phyloP scores from a whole-genome alignment of 2,329 filamentous ascomycete genomes.

The Curvularia verruculosa region DNA sequence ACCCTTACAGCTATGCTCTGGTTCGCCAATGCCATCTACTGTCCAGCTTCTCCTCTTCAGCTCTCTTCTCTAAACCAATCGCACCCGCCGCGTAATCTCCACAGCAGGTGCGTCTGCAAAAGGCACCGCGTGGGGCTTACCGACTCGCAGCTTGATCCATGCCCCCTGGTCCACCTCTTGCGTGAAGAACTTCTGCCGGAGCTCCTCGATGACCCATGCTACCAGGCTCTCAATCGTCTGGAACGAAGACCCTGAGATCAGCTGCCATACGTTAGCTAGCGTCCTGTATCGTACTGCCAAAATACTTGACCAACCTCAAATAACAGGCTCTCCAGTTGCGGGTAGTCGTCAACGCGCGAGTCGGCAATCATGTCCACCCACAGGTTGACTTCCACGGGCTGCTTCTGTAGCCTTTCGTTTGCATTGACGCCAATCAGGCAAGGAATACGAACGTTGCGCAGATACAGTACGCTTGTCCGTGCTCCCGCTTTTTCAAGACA shows the following conservation, averaged over 20 bases:
- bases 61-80: conserved; percentile 10
- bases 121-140: conserved; percentile 75
- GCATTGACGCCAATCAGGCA: conserved; percentile 74
- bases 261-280: conserved; percentile 37
- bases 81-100: conserved; percentile 56
- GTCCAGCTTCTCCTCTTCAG: not conserved
- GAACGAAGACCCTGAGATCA: conserved; percentile 52
- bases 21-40: not conserved
- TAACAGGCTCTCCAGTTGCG: conserved; percentile 63
- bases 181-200: conserved; percentile 50
- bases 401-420: conserved; percentile 70
- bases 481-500: conserved; percentile 28
- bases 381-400: conserved; percentile 68
- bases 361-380: conserved; percentile 62
- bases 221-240: conserved; percentile 57
- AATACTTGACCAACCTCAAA: conserved; percentile 61
- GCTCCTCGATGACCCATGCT: conserved; percentile 49
- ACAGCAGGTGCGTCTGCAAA: conserved; percentile 74
- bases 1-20: not conserved
- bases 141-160: conserved; percentile 66
- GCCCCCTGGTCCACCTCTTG: conserved; percentile 48
- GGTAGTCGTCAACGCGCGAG: conserved; percentile 58
- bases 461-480: conserved; percentile 50
- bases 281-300: not conserved
- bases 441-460: conserved; percentile 67